Conservation (phyloP, 1,284 basidiomycete genomes). For the Tylopilus sp. region DNA sequence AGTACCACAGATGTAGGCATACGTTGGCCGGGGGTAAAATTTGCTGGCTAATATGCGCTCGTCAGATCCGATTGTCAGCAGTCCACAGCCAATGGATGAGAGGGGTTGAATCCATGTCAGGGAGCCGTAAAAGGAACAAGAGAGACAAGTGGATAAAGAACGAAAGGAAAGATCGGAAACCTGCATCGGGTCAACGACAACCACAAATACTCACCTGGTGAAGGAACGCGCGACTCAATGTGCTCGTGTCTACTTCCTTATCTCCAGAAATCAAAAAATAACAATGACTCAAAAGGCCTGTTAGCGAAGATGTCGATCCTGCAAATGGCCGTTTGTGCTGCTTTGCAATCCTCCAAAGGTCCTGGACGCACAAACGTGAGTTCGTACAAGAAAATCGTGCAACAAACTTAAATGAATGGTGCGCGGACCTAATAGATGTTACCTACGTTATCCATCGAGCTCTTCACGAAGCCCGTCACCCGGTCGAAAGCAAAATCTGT, state of each 20-base stretch:
- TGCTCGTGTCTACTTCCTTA: slow-evolving; percentile 55
- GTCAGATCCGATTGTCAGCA: slow-evolving; percentile 6
- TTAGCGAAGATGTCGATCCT: slow-evolving; percentile 91
- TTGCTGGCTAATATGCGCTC: slow-evolving; percentile 42
- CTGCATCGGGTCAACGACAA: background rate
- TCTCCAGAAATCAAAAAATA: slow-evolving; percentile 78
- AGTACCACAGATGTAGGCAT: slow-evolving; percentile 74
- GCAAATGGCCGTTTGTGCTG: slow-evolving; percentile 60
- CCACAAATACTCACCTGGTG: slow-evolving; percentile 46
- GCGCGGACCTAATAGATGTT: background rate
- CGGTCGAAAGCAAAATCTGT: slow-evolving; percentile 62
- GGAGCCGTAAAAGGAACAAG: too few relatives aligned
- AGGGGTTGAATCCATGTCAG: too few relatives aligned
- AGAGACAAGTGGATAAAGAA: background rate
- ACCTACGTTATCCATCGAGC: slow-evolving; percentile 71
- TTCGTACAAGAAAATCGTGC: background rate
- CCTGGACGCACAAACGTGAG: slow-evolving; percentile 37
- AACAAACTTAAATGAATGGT: background rate
- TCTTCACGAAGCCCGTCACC: slow-evolving; percentile 72
- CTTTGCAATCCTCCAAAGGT: slow-evolving; percentile 62
- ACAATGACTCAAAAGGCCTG: slow-evolving; percentile 79
- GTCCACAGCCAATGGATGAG: background rate
- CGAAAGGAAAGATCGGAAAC: background rate
- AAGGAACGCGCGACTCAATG: slow-evolving; percentile 56
- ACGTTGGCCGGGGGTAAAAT: slow-evolving; percentile 77